Evolutionary conservation across 768 basidiomycete genomes (phyloP).

Genomic region (Pseudohyphozyma bogoriensis): DNA sequence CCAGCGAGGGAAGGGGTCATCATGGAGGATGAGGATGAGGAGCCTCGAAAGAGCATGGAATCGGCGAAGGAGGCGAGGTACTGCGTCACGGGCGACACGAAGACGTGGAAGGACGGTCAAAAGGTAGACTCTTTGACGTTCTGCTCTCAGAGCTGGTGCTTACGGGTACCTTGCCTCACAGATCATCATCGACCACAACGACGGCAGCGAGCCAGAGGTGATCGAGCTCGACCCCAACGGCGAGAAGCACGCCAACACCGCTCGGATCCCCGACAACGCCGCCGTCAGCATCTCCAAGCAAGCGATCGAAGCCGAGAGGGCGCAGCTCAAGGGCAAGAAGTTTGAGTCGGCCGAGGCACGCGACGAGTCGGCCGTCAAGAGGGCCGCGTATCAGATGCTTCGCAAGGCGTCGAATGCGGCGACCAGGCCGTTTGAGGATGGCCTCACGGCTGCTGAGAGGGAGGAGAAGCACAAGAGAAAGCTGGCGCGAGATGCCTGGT

Average conservation of each 20-base stretch:
- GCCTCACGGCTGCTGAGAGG: constrained; percentile 2
- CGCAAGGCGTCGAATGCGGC: not conserved
- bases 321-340: not conserved
- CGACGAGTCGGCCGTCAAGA: constrained; percentile 14
- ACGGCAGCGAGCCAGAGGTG: constrained; percentile 22
- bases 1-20: not conserved
- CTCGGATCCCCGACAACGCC: not conserved
- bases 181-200: constrained; percentile 27
- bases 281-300: constrained; percentile 3
- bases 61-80: constrained; percentile 21
- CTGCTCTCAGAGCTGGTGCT: not conserved
- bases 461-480: constrained; percentile 17
- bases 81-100: constrained; percentile 4
- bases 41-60: not conserved
- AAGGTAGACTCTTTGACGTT: constrained; percentile 4
- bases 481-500: constrained; percentile 25
- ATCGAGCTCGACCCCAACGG: constrained; percentile 19
- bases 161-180: not conserved
- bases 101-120: constrained; percentile 24
- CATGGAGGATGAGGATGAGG: not conserved
- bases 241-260: constrained; percentile 6
- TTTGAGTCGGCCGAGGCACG: not conserved
- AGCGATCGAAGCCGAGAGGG: constrained; percentile 13
- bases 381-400: constrained; percentile 14
- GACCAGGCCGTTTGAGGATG: constrained; percentile 1